Conservation (phyloP, 73 alveolate species). For the Urostyla sp. region DNA sequence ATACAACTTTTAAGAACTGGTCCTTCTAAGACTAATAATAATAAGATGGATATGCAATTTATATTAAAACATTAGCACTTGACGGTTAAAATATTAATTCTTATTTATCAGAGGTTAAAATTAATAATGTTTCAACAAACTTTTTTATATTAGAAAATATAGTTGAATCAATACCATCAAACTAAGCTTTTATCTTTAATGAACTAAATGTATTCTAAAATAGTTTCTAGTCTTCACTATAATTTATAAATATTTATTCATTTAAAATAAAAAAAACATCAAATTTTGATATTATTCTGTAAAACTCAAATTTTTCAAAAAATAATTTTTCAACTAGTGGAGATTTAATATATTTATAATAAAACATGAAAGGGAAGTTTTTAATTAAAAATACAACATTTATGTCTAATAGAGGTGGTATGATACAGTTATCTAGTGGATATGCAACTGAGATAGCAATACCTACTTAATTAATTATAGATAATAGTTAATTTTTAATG, state of each 20-base stretch:
- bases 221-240: constrained; percentile 29
- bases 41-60: constrained; percentile 36
- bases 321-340: constrained; percentile 33
- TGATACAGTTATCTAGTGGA: constrained; percentile 36
- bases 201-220: background rate
- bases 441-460: constrained; percentile 4
- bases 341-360: constrained; percentile 4
- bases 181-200: constrained; percentile 15
- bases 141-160: constrained; percentile 17
- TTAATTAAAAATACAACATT: constrained; percentile 13
- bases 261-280: background rate
- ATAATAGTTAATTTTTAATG: constrained; percentile 5
- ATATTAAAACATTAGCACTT: constrained; percentile 5
- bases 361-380: constrained; percentile 10
- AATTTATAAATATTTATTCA: constrained; percentile 3
- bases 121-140: constrained; percentile 27
- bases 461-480: constrained; percentile 17
- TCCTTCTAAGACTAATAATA: constrained; percentile 7
- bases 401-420: constrained; percentile 8
- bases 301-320: background rate
- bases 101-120: background rate
- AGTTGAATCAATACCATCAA: background rate
- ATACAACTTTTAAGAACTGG: constrained; percentile 5
- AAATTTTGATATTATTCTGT: background rate
- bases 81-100: background rate